Base-by-base conservation (phyloP, 2,329 filamentous ascomycete genomes). In the Cladosporium oxysporum region DNA sequence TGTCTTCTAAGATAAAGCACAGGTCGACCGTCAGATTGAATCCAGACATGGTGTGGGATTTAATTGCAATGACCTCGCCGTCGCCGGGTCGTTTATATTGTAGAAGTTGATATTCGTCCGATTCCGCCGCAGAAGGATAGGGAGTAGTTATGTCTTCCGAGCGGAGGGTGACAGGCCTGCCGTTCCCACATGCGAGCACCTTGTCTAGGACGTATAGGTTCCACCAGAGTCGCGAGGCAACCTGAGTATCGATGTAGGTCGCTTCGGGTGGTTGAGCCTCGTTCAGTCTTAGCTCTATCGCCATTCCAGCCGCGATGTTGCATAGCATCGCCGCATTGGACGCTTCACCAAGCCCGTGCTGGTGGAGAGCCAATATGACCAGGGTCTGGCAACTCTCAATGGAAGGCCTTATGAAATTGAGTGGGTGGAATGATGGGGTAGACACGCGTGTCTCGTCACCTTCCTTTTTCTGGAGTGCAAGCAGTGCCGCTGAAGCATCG, bases 351-450 rank as follows among this genome's bases (percentile, higher is more conserved):
- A 63, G 33, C 1, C 61, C 61, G 12, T 63, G 61, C 50, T 63
- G 61, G 35, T 55, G 49, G 12, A 63, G 37, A 16, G 31, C 49
- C 11, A 63, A 52, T 31, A 63, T 63, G 16, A 57, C 61, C 35
- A 63, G 16, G 6, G 61, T 63, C 35, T 63, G 61, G n/a, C 61
- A 63, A 28, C 61, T 63, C 16, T 63, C 61, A n/a, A 63, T 33
- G 1, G 61, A 63, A 31, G 61, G 61, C 16, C 26, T 11, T 1
- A 63, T 63, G 61, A 63, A 63, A 37, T 63, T 63, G 35, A 63
- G 61, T 21, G 61, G 61, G n/a, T 63, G 61, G 8, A 63, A 63
- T 10, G 44, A 63, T 16, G 44, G n/a, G 14, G 26, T 47, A 31
- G 61, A 41, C 21, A 26, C 4, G 2, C 50, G 61, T 8, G 50